Conservation (phyloP, 805 yeast genomes). For the Pichia paraexigua region DNA sequence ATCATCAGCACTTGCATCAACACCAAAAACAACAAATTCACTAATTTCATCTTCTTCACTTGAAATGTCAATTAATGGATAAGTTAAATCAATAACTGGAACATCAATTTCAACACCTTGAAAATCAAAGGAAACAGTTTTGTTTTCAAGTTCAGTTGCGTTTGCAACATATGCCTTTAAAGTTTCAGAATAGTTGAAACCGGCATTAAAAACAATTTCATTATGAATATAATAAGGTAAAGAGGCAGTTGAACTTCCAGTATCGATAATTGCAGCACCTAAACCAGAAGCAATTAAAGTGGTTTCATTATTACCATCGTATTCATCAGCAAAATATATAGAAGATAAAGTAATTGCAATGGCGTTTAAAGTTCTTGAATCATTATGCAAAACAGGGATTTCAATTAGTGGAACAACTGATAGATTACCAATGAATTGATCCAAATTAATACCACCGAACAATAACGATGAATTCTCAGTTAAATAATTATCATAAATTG, state of each 20-base stretch:
- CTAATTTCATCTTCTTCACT: slow-evolving; percentile 7
- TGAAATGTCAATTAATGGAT: slow-evolving; percentile 5
- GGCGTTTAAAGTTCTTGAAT: slow-evolving; percentile 33
- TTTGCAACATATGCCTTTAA: slow-evolving; percentile 38
- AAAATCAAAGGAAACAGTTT: slow-evolving; percentile 37
- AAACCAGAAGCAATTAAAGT: slow-evolving; percentile 14
- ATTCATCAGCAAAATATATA: slow-evolving; percentile 22
- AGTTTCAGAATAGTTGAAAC: slow-evolving; percentile 33
- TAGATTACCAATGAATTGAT: slow-evolving; percentile 41
- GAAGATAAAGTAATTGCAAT: slow-evolving; percentile 39
- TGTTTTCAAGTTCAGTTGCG: slow-evolving; percentile 28
- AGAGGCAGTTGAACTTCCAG: slow-evolving; percentile 43
- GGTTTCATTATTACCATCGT: slow-evolving; percentile 6
- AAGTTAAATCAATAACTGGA: slow-evolving; percentile 29
- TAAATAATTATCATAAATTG: slow-evolving; percentile 44
- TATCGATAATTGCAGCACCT: slow-evolving; percentile 38
- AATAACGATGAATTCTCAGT: slow-evolving; percentile 31
- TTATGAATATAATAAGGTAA: slow-evolving; percentile 30
- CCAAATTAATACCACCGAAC: slow-evolving; percentile 61
- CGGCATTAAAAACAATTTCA: slow-evolving; percentile 23
- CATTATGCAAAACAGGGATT: slow-evolving; percentile 9
- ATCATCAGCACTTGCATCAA: slow-evolving; percentile 24
- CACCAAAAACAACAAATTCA: slow-evolving; percentile 33
- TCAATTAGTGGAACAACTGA: slow-evolving; percentile 14
- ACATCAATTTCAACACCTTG: slow-evolving; percentile 44